Conservation (phyloP, 441 rosid genomes). For the Bruguiera hainesii region DNA sequence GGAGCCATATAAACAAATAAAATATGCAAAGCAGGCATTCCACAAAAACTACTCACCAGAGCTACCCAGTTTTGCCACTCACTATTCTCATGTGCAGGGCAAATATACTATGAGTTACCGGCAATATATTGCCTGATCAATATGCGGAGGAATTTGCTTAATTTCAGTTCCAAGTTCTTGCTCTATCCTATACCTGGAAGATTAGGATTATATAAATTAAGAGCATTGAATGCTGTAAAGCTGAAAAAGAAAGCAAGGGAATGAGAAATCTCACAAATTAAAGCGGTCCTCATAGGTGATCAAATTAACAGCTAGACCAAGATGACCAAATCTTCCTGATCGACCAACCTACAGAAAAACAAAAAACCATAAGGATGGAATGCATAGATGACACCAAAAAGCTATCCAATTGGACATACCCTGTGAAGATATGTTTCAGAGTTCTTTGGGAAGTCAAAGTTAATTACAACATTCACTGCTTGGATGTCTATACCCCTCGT, state of each 20-base stretch:
- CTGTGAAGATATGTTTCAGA: constrained; percentile 97
- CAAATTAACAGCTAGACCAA: constrained; percentile 96
- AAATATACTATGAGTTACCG: constrained; percentile 39
- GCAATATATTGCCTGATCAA: constrained; percentile 95
- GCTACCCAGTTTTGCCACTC: constrained; percentile 20
- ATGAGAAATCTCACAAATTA: constrained; percentile 56
- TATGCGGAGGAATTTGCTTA: constrained; percentile 98
- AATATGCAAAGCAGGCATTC: background rate
- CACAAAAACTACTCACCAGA: constrained; percentile 37
- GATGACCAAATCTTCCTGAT: constrained; percentile 99
- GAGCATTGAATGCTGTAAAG: background rate
- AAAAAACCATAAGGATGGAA: constrained; percentile 4
- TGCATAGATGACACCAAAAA: background rate
- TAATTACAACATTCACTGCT: constrained; percentile 96
- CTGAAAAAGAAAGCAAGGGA: constrained; percentile 5
- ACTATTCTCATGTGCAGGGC: constrained; percentile 15
- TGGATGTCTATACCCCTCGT: constrained; percentile 99
- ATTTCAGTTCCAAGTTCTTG: constrained; percentile 99
- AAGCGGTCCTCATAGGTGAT: constrained; percentile 98
- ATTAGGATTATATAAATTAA: constrained; percentile 9
- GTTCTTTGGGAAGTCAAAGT: constrained; percentile 96
- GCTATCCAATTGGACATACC: constrained; percentile 42
- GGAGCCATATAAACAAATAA: background rate
- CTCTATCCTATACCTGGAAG: constrained; percentile 91
- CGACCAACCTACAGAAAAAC: constrained; percentile 72